Percentiles rank a stretch among this genome's conserved stretches.
Conservation (phyloP, 306 rosid genomes). For the Sesbania bispinosa region DNA sequence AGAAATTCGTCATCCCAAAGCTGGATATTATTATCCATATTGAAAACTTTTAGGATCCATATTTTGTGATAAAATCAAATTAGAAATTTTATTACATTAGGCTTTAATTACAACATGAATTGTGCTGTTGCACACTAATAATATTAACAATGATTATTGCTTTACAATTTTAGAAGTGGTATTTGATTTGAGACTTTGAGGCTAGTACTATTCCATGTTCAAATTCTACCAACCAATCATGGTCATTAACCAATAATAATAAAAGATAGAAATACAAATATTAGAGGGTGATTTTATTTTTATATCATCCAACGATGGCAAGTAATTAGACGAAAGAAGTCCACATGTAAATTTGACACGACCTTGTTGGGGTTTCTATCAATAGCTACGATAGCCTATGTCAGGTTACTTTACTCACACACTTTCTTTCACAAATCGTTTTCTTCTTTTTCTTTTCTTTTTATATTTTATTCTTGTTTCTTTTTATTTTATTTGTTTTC, state of each 20-base stretch:
- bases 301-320: neutral
- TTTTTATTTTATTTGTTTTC: no score
- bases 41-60: no score
- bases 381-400: no score
- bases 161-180: neutral
- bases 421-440: neutral
- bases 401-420: no score
- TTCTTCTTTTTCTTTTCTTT: neutral
- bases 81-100: no score
- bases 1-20: no score
- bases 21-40: no score
- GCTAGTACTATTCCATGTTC: neutral
- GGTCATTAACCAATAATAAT: neutral
- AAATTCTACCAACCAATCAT: neutral
- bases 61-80: no score
- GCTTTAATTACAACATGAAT: no score
- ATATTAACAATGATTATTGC: neutral
- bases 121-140: neutral
- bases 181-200: neutral
- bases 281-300: neutral
- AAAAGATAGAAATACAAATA: neutral
- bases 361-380: slow-evolving; percentile 10
- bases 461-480: no score
- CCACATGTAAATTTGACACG: slow-evolving; percentile 33
- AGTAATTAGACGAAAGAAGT: neutral